Conservation (phyloP, 768 basidiomycete species). For the Dioszegia crocea region DNA sequence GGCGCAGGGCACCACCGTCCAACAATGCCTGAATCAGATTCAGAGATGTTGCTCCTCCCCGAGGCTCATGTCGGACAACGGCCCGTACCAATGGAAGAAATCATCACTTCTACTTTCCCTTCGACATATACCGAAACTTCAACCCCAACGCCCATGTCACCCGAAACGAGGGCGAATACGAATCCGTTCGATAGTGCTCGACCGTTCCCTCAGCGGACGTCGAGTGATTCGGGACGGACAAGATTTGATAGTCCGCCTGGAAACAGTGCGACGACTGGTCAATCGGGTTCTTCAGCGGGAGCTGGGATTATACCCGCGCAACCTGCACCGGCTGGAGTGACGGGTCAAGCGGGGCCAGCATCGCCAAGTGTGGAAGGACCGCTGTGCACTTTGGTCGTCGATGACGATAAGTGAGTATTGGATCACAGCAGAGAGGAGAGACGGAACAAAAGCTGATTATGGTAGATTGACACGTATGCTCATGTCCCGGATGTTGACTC, state of each 20-base stretch:
- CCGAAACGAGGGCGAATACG: neutral
- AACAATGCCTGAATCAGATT: neutral
- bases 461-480: constrained; percentile 45
- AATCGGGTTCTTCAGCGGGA: neutral
- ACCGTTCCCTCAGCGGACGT: neutral
- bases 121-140: constrained; percentile 4
- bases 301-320: neutral
- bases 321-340: neutral
- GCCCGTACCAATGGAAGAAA: neutral
- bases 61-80: constrained; percentile 10
- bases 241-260: constrained; percentile 3
- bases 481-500: constrained; percentile 47
- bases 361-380: constrained; percentile 5
- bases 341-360: neutral
- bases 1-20: too few relatives aligned
- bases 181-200: constrained; percentile 8
- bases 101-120: constrained; percentile 5
- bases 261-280: neutral
- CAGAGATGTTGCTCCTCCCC: constrained; percentile 23
- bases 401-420: constrained; percentile 47
- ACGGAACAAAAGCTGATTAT: neutral
- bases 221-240: constrained; percentile 3
- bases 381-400: constrained; percentile 42
- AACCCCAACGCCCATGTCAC: neutral
- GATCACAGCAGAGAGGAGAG: constrained; percentile 1